Conservation (phyloP, 2,329 filamentous ascomycete genomes). For the Aspergillus terreus region DNA sequence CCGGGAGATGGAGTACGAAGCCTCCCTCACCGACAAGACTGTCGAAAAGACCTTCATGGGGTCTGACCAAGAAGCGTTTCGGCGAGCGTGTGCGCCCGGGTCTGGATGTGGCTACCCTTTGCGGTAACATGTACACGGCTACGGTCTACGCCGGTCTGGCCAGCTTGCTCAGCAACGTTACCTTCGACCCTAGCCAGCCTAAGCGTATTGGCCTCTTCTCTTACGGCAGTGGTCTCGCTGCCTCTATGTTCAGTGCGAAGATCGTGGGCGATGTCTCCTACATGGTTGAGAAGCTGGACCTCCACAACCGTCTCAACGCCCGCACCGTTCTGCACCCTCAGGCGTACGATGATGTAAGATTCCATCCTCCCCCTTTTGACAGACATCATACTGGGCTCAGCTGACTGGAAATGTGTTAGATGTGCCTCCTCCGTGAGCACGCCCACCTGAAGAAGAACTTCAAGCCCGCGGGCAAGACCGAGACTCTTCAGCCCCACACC, state of each 20-base stretch:
- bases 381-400: neutral
- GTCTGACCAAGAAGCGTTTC: constrained; percentile 77
- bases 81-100: constrained; percentile 70
- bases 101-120: constrained; percentile 73
- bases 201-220: constrained; percentile 75
- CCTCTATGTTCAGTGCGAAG: constrained; percentile 65
- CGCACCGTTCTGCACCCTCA: constrained; percentile 65
- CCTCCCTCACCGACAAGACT: constrained; percentile 74
- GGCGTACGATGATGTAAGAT: constrained; percentile 68
- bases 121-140: constrained; percentile 63
- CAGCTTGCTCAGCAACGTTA: constrained; percentile 60
- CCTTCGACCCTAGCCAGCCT: constrained; percentile 61
- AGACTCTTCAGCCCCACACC: constrained; percentile 62
- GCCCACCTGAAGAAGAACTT: constrained; percentile 80
- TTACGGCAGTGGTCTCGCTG: constrained; percentile 74
- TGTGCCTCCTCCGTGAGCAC: constrained; percentile 77
- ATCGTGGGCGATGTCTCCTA: constrained; percentile 65
- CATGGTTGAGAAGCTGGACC: constrained; percentile 65
- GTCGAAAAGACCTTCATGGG: constrained; percentile 87
- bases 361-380: constrained; percentile 1
- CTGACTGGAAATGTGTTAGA: constrained; percentile 46
- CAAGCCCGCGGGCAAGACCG: constrained; percentile 63
- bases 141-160: constrained; percentile 57
- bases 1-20: constrained; percentile 72
- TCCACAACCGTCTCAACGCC: constrained; percentile 64